Evolutionary conservation across 1,139 yeast genomes (phyloP).

Genomic region (Kazachstania sp.): DNA sequence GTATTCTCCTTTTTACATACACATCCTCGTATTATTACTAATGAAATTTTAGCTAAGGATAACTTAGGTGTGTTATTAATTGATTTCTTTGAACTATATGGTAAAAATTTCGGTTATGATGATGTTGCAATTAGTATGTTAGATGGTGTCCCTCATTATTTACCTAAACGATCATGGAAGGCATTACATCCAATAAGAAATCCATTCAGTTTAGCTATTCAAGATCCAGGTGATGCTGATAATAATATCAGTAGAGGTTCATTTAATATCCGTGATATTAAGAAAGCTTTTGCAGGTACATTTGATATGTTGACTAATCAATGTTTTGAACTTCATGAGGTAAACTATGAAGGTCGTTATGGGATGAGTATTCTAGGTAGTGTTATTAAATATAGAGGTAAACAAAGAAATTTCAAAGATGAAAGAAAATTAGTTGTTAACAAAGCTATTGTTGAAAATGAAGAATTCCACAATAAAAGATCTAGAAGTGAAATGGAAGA

Average conservation of each 20-base stretch:
- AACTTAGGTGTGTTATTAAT: conserved; percentile 83
- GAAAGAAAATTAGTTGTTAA: conserved; percentile 59
- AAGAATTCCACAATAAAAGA: conserved; percentile 27
- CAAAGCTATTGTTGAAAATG: conserved; percentile 42
- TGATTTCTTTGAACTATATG: conserved; percentile 90
- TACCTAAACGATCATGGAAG: conserved; percentile 48
- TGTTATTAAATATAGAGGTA: conserved; percentile 68
- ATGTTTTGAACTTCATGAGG: conserved; percentile 50
- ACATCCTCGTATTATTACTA: conserved; percentile 72
- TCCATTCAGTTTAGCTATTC: conserved; percentile 67
- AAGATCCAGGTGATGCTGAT: conserved; percentile 77
- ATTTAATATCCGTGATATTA: conserved; percentile 70
- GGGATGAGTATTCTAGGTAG: conserved; percentile 80
- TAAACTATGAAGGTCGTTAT: conserved; percentile 56
- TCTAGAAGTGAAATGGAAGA: conserved; percentile 25
- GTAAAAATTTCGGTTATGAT: conserved; percentile 84
- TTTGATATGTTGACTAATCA: conserved; percentile 68
- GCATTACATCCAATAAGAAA: conserved; percentile 42
- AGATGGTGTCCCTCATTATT: conserved; percentile 46
- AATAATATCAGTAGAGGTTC: conserved; percentile 87
- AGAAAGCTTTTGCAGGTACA: conserved; percentile 88
- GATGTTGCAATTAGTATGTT: conserved; percentile 60
- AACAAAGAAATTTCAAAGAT: conserved; percentile 71
- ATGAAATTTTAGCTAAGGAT: conserved; percentile 59
- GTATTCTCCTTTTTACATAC: conserved; percentile 71